Conservation (phyloP, 257 asterid species). For the Vinca minor region DNA sequence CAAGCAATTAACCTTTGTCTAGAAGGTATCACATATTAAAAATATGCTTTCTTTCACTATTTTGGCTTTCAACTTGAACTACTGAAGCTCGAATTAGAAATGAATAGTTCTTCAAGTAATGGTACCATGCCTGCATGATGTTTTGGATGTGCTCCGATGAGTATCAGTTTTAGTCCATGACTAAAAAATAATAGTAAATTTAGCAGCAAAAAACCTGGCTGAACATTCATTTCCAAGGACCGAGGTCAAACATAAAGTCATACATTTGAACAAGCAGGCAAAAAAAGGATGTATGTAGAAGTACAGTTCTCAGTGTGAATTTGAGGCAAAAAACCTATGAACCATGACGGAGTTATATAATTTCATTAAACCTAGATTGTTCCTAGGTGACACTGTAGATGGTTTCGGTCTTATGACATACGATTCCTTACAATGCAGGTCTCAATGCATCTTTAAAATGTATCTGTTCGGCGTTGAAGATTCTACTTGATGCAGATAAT, state of each 20-base stretch:
- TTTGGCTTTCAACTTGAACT: background rate
- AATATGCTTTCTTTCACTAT: background rate
- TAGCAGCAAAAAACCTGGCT: no score
- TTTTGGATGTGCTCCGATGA: background rate
- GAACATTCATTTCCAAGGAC: no score
- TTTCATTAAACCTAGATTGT: no score
- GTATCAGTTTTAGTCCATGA: background rate
- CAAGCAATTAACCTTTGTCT: no score
- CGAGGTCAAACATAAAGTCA: no score
- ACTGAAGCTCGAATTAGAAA: background rate
- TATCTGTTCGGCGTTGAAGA: slow-evolving; percentile 53
- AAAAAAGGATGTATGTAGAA: no score
- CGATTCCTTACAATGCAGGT: slow-evolving; percentile 92
- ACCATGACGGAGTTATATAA: no score
- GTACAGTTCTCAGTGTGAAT: no score
- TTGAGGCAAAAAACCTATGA: no score
- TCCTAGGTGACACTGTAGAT: slow-evolving; percentile 59
- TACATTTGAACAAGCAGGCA: no score
- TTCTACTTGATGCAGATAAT: slow-evolving; percentile 42
- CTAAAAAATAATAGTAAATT: no score
- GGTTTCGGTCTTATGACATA: slow-evolving; percentile 96
- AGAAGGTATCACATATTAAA: background rate
- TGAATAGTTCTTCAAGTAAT: background rate
- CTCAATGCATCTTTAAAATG: slow-evolving; percentile 92
- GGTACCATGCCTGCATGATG: background rate